Evolutionary conservation across 805 yeast species (phyloP).

Genomic region (Saturnispora kantuleensis): DNA sequence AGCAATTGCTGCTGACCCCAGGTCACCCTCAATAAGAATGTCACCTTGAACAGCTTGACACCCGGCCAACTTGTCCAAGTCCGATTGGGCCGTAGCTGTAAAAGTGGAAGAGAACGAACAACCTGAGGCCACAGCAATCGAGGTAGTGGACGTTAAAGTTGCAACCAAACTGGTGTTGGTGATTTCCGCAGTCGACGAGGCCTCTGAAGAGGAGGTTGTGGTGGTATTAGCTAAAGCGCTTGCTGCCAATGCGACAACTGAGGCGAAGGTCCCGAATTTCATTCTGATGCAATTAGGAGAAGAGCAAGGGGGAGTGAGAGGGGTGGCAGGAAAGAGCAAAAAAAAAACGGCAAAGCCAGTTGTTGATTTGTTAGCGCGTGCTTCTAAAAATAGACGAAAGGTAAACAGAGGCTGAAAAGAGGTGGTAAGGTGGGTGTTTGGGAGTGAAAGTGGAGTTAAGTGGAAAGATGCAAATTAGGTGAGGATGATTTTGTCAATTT

Average conservation of each 20-base stretch:
- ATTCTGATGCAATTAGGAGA: background rate
- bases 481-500: too few species aligned
- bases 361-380: too few species aligned
- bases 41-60: constrained; percentile 81
- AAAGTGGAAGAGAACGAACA: constrained; percentile 53
- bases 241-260: constrained; percentile 23
- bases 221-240: constrained; percentile 3
- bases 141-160: constrained; percentile 42
- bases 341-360: too few species aligned
- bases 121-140: constrained; percentile 40
- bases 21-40: constrained; percentile 55
- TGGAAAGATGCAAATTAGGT: too few species aligned
- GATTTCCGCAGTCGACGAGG: constrained; percentile 28
- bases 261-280: constrained; percentile 1
- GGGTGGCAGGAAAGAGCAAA: background rate
- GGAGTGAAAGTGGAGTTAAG: too few species aligned
- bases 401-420: too few species aligned
- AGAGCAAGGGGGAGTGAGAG: background rate
- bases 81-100: constrained; percentile 73
- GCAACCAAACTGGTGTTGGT: constrained; percentile 37
- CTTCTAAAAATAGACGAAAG: too few species aligned
- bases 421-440: too few species aligned
- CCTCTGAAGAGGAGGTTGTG: constrained; percentile 29
- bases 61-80: constrained; percentile 59
- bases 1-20: constrained; percentile 57